Base-by-base conservation (phyloP, 345 rosid genomes). In the Linum usitatissimum region DNA sequence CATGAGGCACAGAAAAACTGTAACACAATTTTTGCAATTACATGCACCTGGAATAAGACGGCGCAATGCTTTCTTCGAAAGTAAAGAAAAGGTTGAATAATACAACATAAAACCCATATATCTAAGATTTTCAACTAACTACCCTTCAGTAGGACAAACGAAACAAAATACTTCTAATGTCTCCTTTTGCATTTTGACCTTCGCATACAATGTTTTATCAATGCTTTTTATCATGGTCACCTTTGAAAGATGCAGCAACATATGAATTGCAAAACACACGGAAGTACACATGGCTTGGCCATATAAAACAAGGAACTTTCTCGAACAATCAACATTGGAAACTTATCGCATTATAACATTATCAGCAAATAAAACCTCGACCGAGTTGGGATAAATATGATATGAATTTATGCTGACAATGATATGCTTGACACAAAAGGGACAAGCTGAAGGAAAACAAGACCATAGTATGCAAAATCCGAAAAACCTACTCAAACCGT, bases 401-500 rank as follows among this genome's bases (percentile, higher is more conserved):
- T 23, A 23, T 23, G 28, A 23, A 23, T 23, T 0, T 23, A 23
- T 2, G 28, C 28, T 23, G 28, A 23, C 28, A 23, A 23, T 23
- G 2, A 23, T 23, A 23, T 23, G 28, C 28, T 23, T 23, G 28
- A 23, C 28, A 23, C 28, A 23, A 23, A 23, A 23, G 28, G 28
- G 28, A 23, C 3, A 34, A 34, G 38, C 38, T 4, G 8, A 34
- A 31, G 6, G 36, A 34, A 34, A 34, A 34, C 1, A 23, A 2
- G 28, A 34, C 3, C 8, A 3, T 34, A 34, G 38, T 34, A 34
- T 34, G 38, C 51, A 45, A n/a, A n/a, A 45, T 45, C 14, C 10
- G 60, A 71, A 78, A 86, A 64, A 86, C 97, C 68, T 86, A 94
- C 99, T 94, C 99, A 79, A 83, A 90, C 71, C 97, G 87, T 64